Evolutionary conservation across 192 early-diverging fungal species (phyloP).

Genomic region (Podila horticola): DNA sequence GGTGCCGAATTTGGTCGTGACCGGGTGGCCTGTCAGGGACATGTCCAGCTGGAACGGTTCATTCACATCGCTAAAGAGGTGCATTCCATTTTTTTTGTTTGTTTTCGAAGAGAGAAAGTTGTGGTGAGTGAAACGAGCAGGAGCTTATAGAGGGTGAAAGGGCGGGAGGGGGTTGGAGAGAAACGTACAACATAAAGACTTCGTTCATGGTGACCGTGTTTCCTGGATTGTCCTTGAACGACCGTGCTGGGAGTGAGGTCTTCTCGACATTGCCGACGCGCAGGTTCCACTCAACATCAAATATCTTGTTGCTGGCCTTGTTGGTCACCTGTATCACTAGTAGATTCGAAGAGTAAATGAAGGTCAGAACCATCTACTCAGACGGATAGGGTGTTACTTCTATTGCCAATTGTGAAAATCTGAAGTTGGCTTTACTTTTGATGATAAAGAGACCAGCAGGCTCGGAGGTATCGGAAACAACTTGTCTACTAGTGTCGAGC

Average conservation of each 20-base stretch:
- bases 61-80: constrained; percentile 22
- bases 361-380: neutral
- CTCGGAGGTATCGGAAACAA: neutral
- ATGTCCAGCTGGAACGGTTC: constrained; percentile 41
- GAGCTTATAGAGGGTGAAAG: neutral
- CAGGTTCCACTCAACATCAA: constrained; percentile 41
- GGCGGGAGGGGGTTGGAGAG: neutral
- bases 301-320: constrained; percentile 24
- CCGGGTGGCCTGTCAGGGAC: constrained; percentile 21
- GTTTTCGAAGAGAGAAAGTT: neutral
- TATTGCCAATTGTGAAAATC: neutral
- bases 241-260: constrained; percentile 23
- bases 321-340: constrained; percentile 43
- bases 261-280: constrained; percentile 23
- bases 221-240: constrained; percentile 43
- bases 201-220: constrained; percentile 50
- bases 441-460: neutral
- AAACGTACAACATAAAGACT: constrained; percentile 36
- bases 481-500: neutral
- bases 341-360: neutral
- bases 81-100: neutral
- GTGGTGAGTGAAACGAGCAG: neutral
- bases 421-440: neutral
- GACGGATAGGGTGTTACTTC: neutral
- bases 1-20: constrained; percentile 41